A percentile compares a stretch with the other conserved stretches of the same genome.
These are phyloP conservation scores for Pichia phayaonensis DNA, from an alignment of 805 yeast species.

Conservation along the genomic window DNA sequence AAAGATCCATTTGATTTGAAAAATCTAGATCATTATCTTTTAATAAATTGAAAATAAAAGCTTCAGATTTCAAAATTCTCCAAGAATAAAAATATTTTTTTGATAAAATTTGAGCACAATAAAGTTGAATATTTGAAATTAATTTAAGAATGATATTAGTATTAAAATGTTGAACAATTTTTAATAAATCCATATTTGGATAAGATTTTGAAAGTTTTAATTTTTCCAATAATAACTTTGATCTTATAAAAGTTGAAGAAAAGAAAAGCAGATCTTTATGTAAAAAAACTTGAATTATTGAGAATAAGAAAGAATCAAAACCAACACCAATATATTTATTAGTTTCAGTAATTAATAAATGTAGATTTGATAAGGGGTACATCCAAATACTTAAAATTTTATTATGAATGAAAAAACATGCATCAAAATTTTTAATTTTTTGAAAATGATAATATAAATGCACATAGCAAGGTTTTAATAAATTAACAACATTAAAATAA, in stretches of 20 bases:
- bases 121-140: constrained; percentile 17
- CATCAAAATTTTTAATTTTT: constrained; percentile 21
- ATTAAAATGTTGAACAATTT: constrained; percentile 4
- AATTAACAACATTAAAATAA: constrained; percentile 24
- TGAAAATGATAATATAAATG: constrained; percentile 31
- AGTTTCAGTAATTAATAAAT: constrained; percentile 26
- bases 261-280: constrained; percentile 26
- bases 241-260: constrained; percentile 22
- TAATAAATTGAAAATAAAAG: constrained; percentile 14
- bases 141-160: constrained; percentile 4
- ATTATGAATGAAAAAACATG: constrained; percentile 32
- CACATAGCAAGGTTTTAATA: constrained; percentile 33
- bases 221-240: constrained; percentile 22
- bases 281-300: constrained; percentile 29
- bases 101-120: constrained; percentile 23
- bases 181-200: background rate
- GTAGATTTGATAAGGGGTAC: constrained; percentile 30
- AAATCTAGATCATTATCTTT: background rate
- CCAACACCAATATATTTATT: constrained; percentile 24
- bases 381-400: constrained; percentile 26
- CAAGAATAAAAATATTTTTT: constrained; percentile 46
- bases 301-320: constrained; percentile 33
- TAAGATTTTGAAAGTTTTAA: background rate
- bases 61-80: constrained; percentile 54
- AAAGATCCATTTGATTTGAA: background rate